Conservation (phyloP, 2,329 filamentous ascomycete species). For the Cladobotryum mycophilum region DNA sequence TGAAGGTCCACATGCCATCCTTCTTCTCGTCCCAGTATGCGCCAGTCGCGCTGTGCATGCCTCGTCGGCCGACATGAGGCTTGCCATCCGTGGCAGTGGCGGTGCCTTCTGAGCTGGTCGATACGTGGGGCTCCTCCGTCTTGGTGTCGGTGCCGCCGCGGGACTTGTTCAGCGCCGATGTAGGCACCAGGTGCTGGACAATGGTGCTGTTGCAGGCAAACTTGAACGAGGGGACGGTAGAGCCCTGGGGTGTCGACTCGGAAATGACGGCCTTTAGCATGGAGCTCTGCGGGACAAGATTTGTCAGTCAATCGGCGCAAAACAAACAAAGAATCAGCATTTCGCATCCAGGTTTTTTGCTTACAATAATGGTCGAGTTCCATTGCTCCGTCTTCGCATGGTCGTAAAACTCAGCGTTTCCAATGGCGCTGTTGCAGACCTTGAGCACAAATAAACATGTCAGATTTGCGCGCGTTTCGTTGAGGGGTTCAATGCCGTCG, state of each 20-base stretch:
- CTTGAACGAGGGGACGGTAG: constrained; percentile 66
- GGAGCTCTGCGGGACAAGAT: constrained; percentile 50
- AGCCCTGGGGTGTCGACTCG: constrained; percentile 57
- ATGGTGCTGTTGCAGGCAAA: constrained; percentile 98
- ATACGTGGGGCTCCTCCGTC: constrained; percentile 46
- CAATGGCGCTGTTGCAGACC: constrained; percentile 78
- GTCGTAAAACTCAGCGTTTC: constrained; percentile 72
- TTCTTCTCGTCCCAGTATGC: constrained; percentile 89
- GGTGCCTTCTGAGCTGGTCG: constrained; percentile 42
- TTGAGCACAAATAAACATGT: constrained; percentile 28
- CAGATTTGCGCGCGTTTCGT: neutral
- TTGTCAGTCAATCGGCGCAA: constrained; percentile 11
- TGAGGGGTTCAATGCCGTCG: neutral
- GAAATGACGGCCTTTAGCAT: constrained; percentile 74
- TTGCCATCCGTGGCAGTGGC: constrained; percentile 55
- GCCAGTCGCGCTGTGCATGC: constrained; percentile 82
- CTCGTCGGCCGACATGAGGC: constrained; percentile 73
- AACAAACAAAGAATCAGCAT: constrained; percentile 7
- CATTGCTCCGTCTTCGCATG: constrained; percentile 78
- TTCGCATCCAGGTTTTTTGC: constrained; percentile 20
- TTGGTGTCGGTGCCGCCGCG: constrained; percentile 43
- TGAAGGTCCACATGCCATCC: constrained; percentile 85
- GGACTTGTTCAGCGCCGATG: constrained; percentile 56
- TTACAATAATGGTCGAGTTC: constrained; percentile 91
- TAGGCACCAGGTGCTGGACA: constrained; percentile 81